Percentiles rank a stretch among this genome's conserved stretches.
Conservation (phyloP, 306 rosid genomes). For the Albizia julibrissin region DNA sequence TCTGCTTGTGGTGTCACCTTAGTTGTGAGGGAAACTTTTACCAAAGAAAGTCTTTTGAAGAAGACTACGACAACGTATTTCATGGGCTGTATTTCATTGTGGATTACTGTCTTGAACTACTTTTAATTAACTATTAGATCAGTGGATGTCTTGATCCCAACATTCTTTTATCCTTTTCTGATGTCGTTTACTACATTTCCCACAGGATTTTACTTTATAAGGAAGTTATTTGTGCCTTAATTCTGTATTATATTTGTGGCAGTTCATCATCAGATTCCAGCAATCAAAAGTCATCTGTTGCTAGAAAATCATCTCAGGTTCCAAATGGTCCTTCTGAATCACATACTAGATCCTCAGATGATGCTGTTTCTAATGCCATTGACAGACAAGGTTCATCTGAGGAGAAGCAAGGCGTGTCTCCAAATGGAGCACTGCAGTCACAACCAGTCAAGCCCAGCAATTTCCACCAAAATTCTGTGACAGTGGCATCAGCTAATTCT, state of each 20-base stretch:
- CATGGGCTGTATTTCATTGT: neutral
- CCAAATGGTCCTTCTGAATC: conserved; percentile 58
- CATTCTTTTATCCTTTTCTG: neutral
- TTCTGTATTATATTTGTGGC: conserved; percentile 31
- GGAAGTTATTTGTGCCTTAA: conserved; percentile 23
- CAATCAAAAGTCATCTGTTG: conserved; percentile 57
- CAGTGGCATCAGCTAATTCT: conserved; percentile 59
- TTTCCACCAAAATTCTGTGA: conserved; percentile 50
- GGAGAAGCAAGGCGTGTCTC: conserved; percentile 51
- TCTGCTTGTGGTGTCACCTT: neutral
- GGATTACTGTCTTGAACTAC: conserved; percentile 13
- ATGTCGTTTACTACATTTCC: neutral
- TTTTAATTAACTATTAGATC: conserved; percentile 8
- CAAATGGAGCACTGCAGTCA: conserved; percentile 45
- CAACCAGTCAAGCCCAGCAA: conserved; percentile 57
- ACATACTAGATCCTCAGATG: conserved; percentile 44
- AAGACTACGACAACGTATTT: neutral
- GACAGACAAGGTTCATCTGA: conserved; percentile 48
- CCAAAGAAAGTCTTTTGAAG: neutral
- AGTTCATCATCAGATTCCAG: conserved; percentile 54
- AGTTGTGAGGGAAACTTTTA: neutral
- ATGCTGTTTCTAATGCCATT: conserved; percentile 40
- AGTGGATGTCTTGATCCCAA: conserved; percentile 5
- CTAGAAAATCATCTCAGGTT: conserved; percentile 52
- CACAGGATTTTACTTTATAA: neutral